These are phyloP conservation scores for Epichloe uncinata DNA, from an alignment of 2,329 filamentous ascomycete species.

Conservation along the genomic window DNA sequence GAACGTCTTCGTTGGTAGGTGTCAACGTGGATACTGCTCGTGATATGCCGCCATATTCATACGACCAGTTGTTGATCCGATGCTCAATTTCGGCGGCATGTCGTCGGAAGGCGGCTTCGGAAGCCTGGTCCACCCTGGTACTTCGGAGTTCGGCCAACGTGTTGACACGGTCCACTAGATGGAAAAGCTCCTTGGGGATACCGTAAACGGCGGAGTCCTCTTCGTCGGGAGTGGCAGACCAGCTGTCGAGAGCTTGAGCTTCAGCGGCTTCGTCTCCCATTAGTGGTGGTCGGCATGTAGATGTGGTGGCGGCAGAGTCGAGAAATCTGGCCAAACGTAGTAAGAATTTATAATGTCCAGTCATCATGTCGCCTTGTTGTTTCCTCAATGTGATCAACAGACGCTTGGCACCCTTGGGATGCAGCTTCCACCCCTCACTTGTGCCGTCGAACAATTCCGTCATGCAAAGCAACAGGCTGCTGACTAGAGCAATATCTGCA, in stretches of 20 bases:
- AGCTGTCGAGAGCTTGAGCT: conserved; percentile 14
- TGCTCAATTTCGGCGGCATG: conserved; percentile 18
- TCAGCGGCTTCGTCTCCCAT: conserved; percentile 20
- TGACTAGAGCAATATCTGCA: conserved; percentile 23
- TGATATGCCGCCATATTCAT: conserved; percentile 16
- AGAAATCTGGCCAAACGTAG: conserved; percentile 19
- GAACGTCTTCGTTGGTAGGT: conserved; percentile 15
- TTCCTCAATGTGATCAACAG: conserved; percentile 20
- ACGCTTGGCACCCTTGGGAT: conserved; percentile 27
- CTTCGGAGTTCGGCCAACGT: conserved; percentile 19
- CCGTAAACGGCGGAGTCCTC: conserved; percentile 22
- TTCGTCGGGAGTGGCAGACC: conserved; percentile 14
- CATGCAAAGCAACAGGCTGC: conserved; percentile 27
- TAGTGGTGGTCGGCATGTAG: conserved; percentile 20
- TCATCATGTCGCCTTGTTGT: conserved; percentile 18
- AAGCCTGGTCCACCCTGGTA: conserved; percentile 16
- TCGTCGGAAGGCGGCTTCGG: conserved; percentile 17
- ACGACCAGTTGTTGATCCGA: conserved; percentile 25
- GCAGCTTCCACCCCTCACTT: conserved; percentile 27
- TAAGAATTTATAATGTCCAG: conserved; percentile 26
- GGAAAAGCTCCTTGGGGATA: conserved; percentile 23
- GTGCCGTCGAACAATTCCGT: conserved; percentile 29
- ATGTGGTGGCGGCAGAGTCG: conserved; percentile 21
- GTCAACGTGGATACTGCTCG: conserved; percentile 12
- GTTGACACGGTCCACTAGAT: conserved; percentile 21